Percentiles rank a stretch among this genome's conserved stretches.
Evolutionary conservation across 2,329 filamentous ascomycete species (phyloP).

Genomic region (Exophiala sp.): DNA sequence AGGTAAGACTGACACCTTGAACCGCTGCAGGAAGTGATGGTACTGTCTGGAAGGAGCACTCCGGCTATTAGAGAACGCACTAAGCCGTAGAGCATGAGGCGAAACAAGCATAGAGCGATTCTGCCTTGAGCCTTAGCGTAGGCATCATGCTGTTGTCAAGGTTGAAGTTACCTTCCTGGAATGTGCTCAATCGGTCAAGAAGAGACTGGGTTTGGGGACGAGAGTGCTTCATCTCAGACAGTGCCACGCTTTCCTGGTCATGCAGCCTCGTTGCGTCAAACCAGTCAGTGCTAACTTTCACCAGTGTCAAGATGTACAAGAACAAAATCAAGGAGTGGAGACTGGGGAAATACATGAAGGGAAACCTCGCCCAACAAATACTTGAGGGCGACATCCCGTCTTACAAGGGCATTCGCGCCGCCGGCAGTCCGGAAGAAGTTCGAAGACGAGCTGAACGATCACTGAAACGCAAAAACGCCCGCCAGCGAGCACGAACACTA

Average conservation of each 20-base stretch:
- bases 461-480: constrained; percentile 13
- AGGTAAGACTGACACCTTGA: constrained; percentile 40
- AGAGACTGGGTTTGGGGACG: background rate
- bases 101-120: no score
- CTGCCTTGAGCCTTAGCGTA: no score
- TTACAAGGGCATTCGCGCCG: background rate
- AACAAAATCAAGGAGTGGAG: constrained; percentile 21
- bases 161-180: background rate
- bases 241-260: background rate
- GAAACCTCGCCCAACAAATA: constrained; percentile 16
- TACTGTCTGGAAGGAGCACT: no score
- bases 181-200: no score
- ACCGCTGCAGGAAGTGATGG: no score
- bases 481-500: background rate
- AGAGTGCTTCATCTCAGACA: background rate
- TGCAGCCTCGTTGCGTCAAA: background rate
- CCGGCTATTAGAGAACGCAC: no score
- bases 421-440: constrained; percentile 1
- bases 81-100: no score
- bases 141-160: background rate
- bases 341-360: constrained; percentile 21
- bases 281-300: background rate
- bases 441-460: constrained; percentile 9
- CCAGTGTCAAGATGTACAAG: constrained; percentile 21
- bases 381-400: constrained; percentile 7